Base-by-base conservation (phyloP, 2,329 filamentous ascomycete species). In the Madurella fahalii region DNA sequence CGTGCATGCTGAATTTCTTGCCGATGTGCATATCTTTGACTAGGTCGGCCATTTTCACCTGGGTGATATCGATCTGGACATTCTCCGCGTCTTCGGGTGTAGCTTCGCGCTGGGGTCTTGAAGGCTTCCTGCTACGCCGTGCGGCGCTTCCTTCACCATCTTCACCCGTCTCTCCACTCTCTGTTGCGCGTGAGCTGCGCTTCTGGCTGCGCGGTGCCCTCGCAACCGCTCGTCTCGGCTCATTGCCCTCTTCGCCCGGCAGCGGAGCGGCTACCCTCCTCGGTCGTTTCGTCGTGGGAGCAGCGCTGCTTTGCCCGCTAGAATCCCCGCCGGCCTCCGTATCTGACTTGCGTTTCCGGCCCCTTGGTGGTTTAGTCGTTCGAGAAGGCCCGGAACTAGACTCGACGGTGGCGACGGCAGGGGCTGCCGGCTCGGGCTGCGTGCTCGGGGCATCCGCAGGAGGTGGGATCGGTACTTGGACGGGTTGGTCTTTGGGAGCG, bases 1-100 rank as follows among this genome's bases (percentile, higher is more conserved):
- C 83, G 61, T 90, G 87, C 2, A 85, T 80, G 64, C 84, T 85
- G 53, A 90, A 92, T 56, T 86, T 84, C 67, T 87, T 89, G 54
- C 89, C 89, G 53, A 86, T 85, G 18, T 79, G 78, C 50, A 87
- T 73, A 64, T 90, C 86, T 58, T 79, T 82, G 47, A 83, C 88
- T 2, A 94, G 71, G 54, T 90, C 86, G 42, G 78, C 80, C 84
- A 94, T 90, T 51, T 83, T 89, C 25, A 88, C 78, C 3, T 78
- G 79, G 20, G 80, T 79, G 18, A 82, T 75, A 64, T 91, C 86
- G 52, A 93, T 84, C 58, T 79, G 69, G 54, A 80, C 77, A 20
- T 71, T 68, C 63, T 87, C 84, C 3, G 83, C 81, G 60, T 85
- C 81, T 50, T 86, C 83, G 1, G 85, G 85, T 0, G 84, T 86